Evolutionary conservation across 1,284 basidiomycete species (phyloP).

Genomic region (Sparassis latifolia): DNA sequence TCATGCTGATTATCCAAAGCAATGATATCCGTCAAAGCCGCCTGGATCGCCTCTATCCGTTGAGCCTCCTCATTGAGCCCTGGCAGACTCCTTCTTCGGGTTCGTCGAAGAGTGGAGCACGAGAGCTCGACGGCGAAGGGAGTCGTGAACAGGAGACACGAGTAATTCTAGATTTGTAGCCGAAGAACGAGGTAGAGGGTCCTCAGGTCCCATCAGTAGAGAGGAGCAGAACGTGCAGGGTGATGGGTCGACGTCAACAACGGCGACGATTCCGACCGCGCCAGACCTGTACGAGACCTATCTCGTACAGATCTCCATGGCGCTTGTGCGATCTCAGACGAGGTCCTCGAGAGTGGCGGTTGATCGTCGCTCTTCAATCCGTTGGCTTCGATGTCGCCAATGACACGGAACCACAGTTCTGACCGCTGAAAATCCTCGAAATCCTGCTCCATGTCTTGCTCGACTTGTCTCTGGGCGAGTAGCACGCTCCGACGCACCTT

Average conservation of each 20-base stretch:
- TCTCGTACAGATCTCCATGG: slow-evolving; percentile 1
- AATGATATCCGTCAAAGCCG: slow-evolving; percentile 91
- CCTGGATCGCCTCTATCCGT: slow-evolving; percentile 90
- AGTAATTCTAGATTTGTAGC: slow-evolving; percentile 66
- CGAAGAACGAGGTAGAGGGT: slow-evolving; percentile 26
- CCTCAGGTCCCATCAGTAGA: slow-evolving; percentile 1
- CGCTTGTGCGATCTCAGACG: slow-evolving; percentile 4
- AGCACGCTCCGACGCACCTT: slow-evolving; percentile 74
- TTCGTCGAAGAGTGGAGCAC: slow-evolving; percentile 77
- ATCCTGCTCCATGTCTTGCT: slow-evolving; percentile 86
- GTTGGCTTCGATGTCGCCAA: slow-evolving; percentile 58
- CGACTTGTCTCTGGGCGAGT: slow-evolving; percentile 78
- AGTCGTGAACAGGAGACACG: slow-evolving; percentile 60
- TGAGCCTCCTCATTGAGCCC: slow-evolving; percentile 55
- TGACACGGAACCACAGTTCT: slow-evolving; percentile 86
- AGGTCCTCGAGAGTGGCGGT: slow-evolving; percentile 1
- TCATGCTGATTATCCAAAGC: slow-evolving; percentile 58
- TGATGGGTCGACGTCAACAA: slow-evolving; percentile 23
- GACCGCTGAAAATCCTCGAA: slow-evolving; percentile 84
- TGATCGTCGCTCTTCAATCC: slow-evolving; percentile 7
- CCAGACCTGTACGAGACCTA: slow-evolving; percentile 5
- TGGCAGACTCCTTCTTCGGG: slow-evolving; percentile 54
- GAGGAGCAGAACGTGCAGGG: slow-evolving; percentile 1
- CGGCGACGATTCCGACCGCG: slow-evolving; percentile 36
- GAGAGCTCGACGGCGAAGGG: slow-evolving; percentile 38